Conservation (phyloP, 208 protist genomes). For the Wallacemonas sp. region DNA sequence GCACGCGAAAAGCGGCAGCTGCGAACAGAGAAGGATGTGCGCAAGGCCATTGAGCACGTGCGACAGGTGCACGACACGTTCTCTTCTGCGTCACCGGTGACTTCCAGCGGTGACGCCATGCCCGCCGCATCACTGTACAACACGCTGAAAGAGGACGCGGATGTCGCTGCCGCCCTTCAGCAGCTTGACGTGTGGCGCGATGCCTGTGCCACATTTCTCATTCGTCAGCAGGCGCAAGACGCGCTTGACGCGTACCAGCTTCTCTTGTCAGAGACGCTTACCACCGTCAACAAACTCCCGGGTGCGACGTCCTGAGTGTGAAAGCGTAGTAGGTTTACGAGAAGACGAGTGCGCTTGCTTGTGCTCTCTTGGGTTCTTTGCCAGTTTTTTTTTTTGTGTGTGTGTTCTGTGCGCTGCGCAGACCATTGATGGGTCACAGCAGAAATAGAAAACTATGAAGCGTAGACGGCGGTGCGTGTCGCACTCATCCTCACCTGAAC, state of each 20-base stretch:
- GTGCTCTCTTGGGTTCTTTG: no score
- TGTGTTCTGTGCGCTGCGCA: no score
- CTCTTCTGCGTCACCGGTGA: slow-evolving; percentile 15
- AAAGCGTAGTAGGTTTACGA: no score
- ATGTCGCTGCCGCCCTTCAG: slow-evolving; percentile 40
- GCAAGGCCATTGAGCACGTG: slow-evolving; percentile 46
- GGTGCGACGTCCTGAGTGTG: no score
- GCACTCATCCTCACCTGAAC: no score
- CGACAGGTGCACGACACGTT: slow-evolving; percentile 18
- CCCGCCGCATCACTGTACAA: neutral
- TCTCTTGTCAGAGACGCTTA: slow-evolving; percentile 67
- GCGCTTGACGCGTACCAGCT: slow-evolving; percentile 62
- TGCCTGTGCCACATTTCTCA: slow-evolving; percentile 48
- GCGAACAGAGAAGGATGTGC: slow-evolving; percentile 62
- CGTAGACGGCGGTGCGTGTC: no score
- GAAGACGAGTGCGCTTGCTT: neutral
- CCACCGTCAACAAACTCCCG: slow-evolving; percentile 26
- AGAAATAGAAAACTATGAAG: no score
- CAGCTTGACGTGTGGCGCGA: slow-evolving; percentile 66
- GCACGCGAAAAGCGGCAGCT: slow-evolving; percentile 56
- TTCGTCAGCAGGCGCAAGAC: slow-evolving; percentile 61
- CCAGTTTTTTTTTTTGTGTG: no score
- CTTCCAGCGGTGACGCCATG: slow-evolving; percentile 20
- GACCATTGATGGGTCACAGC: no score
- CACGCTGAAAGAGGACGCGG: slow-evolving; percentile 17